Conservation (phyloP, 2,329 filamentous ascomycete genomes). For the Aspergillus pseudonomiae region DNA sequence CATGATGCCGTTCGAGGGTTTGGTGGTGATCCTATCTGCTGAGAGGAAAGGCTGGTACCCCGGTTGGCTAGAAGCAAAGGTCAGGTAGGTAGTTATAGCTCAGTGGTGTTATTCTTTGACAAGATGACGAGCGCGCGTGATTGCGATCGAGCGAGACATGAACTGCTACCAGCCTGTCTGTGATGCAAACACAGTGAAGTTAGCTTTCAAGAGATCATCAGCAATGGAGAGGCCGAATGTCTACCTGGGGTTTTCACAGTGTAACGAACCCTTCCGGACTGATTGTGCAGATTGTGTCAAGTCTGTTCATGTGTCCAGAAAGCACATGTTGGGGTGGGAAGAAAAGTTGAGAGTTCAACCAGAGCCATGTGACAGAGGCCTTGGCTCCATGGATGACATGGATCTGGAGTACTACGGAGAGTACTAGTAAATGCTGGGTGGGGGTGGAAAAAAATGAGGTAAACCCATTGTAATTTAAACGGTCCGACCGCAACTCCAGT, state of each 20-base stretch:
- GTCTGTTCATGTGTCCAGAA: background rate
- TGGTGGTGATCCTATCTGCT: background rate
- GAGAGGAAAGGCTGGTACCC: background rate
- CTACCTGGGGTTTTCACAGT: background rate
- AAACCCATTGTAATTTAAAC: background rate
- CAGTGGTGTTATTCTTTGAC: slow-evolving; percentile 3
- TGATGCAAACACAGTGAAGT: background rate
- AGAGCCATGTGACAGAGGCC: slow-evolving; percentile 2
- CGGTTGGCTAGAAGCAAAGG: background rate
- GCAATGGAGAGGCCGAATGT: background rate
- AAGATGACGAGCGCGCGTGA: slow-evolving; percentile 1
- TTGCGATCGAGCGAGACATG: background rate
- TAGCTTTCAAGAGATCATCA: background rate
- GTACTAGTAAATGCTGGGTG: background rate
- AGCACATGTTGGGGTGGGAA: background rate
- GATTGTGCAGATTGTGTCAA: background rate
- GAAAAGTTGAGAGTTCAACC: background rate
- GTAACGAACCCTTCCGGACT: background rate
- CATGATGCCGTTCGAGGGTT: slow-evolving; percentile 28
- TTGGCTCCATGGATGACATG: background rate
- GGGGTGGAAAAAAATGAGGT: background rate
- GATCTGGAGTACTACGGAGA: background rate
- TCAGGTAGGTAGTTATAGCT: background rate
- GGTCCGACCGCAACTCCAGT: background rate
- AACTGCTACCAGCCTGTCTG: background rate